Conservation (phyloP, 2,329 filamentous ascomycete species). For the Ceratocystis ficicola region DNA sequence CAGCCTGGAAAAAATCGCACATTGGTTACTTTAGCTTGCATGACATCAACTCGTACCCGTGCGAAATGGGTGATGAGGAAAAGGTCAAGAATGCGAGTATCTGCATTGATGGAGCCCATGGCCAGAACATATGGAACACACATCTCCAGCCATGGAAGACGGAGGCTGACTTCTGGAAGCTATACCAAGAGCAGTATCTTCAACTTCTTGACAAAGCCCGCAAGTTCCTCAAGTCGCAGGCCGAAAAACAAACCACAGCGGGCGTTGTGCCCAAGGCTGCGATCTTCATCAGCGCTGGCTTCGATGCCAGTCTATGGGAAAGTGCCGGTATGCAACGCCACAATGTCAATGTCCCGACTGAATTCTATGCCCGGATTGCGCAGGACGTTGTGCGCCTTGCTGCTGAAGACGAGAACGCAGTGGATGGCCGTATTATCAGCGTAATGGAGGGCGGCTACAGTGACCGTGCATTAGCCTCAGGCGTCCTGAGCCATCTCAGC, state of each 20-base stretch:
- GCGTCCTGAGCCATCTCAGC: constrained; percentile 78
- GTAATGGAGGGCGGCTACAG: constrained; percentile 95
- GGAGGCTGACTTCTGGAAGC: constrained; percentile 71
- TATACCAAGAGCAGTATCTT: constrained; percentile 71
- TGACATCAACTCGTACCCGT: constrained; percentile 97
- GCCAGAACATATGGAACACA: constrained; percentile 91
- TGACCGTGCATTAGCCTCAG: constrained; percentile 76
- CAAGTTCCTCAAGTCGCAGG: constrained; percentile 61
- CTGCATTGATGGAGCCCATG: constrained; percentile 87
- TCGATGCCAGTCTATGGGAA: constrained; percentile 95
- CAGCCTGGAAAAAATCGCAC: constrained; percentile 66
- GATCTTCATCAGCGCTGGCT: constrained; percentile 90
- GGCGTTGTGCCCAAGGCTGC: constrained; percentile 62
- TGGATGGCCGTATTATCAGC: constrained; percentile 78
- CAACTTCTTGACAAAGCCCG: constrained; percentile 71
- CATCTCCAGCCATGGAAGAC: constrained; percentile 82
- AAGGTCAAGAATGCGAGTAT: constrained; percentile 90
- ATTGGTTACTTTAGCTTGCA: constrained; percentile 96
- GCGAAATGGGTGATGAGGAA: constrained; percentile 81
- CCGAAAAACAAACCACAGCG: constrained; percentile 47
- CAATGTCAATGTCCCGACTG: constrained; percentile 87
- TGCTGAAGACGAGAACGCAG: constrained; percentile 61
- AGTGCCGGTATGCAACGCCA: constrained; percentile 88
- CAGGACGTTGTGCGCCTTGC: constrained; percentile 73
- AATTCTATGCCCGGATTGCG: constrained; percentile 88